A percentile compares a stretch with the other conserved stretches of the same genome.
phyloP scores from a whole-genome alignment of 768 basidiomycete species.

The Podaxis rugospora region DNA sequence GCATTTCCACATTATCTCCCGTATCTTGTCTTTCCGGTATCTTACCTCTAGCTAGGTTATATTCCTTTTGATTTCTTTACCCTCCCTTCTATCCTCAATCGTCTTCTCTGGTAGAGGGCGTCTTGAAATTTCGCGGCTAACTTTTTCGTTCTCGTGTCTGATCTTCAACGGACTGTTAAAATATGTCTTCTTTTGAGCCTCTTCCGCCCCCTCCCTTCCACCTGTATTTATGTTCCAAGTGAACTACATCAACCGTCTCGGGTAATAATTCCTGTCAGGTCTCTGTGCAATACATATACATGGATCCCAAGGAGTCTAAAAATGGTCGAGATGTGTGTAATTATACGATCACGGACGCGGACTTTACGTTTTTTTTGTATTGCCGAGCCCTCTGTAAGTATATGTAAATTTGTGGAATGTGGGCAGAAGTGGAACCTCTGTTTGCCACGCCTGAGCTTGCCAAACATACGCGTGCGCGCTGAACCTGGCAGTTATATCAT shows the following conservation, averaged over 20 bases:
- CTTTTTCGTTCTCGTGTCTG: neutral
- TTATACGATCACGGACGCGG: too few relatives aligned
- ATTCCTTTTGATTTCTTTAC: neutral
- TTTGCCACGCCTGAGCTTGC: neutral
- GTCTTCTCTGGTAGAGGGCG: neutral
- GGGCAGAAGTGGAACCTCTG: neutral
- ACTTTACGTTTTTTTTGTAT: too few relatives aligned
- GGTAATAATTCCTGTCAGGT: neutral
- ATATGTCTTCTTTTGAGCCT: neutral
- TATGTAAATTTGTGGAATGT: neutral
- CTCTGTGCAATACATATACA: neutral
- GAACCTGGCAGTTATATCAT: neutral
- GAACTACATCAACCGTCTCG: neutral
- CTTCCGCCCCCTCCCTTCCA: neutral
- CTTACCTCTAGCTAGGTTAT: slow-evolving; percentile 4
- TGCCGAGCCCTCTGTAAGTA: neutral
- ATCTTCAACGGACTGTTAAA: slow-evolving; percentile 1
- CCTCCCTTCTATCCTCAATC: neutral
- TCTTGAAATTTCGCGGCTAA: neutral
- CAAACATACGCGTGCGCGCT: slow-evolving; percentile 1
- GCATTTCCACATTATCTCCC: slow-evolving; percentile 1
- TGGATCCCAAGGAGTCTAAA: neutral
- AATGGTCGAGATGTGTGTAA: too few relatives aligned
- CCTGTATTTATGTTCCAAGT: slow-evolving; percentile 3
- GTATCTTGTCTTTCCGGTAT: neutral